Percentiles rank a stretch among this genome's conserved stretches.
phyloP scores from a whole-genome alignment of 108 stramenopile genomes.

The Skeletonema costatum region DNA sequence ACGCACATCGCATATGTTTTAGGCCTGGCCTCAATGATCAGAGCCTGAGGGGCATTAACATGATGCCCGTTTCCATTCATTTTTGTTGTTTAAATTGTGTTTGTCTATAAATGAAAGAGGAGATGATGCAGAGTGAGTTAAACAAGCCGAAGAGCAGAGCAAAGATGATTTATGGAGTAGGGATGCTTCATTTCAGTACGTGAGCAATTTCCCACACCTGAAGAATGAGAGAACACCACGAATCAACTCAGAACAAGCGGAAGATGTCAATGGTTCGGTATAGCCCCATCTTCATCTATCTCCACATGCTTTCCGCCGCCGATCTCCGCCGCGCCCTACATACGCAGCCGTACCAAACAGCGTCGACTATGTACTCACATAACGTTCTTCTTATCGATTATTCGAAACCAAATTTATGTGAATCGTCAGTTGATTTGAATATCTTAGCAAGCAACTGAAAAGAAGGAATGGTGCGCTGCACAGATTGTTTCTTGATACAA shows the following conservation, averaged over 20 bases:
- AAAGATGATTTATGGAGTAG: no score
- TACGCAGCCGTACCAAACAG: no score
- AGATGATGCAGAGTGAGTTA: background rate
- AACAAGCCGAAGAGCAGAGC: background rate
- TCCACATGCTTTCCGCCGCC: background rate
- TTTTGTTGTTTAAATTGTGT: background rate
- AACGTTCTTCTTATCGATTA: background rate
- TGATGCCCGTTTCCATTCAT: background rate
- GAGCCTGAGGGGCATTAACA: background rate
- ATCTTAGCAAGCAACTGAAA: no score
- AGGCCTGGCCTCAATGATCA: background rate
- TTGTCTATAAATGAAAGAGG: background rate
- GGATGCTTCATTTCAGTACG: no score
- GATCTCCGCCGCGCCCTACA: background rate
- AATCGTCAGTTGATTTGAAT: no score
- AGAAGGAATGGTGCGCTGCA: no score
- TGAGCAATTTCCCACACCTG: no score
- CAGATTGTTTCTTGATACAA: no score
- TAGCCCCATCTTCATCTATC: no score
- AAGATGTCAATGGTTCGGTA: no score
- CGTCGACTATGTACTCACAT: background rate
- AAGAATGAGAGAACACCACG: no score
- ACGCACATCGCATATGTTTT: background rate
- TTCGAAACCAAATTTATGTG: background rate
- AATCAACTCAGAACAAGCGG: no score